Evolutionary conservation across 768 basidiomycete genomes (phyloP).

Genomic region (Boletus sp.): DNA sequence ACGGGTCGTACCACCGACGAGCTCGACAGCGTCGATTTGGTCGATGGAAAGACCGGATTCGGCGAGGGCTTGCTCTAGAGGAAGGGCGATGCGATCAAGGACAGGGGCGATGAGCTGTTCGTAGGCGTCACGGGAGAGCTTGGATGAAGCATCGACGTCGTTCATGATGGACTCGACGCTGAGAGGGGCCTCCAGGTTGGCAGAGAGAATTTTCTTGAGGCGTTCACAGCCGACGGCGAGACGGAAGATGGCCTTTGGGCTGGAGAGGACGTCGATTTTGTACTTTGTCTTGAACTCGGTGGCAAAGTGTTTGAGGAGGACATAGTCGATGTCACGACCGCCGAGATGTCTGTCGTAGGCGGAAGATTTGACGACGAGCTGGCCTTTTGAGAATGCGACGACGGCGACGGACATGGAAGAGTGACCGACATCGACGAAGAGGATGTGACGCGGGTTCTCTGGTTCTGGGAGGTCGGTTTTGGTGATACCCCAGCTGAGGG

Average conservation of each 20-base stretch:
- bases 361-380: conserved; percentile 79
- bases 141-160: conserved; percentile 89
- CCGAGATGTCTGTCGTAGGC: conserved; percentile 94
- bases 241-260: conserved; percentile 91
- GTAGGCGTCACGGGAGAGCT: conserved; percentile 76
- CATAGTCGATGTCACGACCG: conserved; percentile 94
- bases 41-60: conserved; percentile 81
- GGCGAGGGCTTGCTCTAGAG: conserved; percentile 73
- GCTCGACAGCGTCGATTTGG: conserved; percentile 86
- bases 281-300: conserved; percentile 94
- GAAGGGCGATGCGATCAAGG: conserved; percentile 71
- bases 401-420: conserved; percentile 83
- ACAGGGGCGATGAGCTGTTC: conserved; percentile 74
- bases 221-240: conserved; percentile 85
- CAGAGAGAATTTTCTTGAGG: conserved; percentile 94
- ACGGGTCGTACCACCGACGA: conserved; percentile 91
- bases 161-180: conserved; percentile 96
- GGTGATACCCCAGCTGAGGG: conserved; percentile 98
- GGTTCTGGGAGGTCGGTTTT: conserved; percentile 91
- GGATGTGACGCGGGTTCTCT: conserved; percentile 80
- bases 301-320: conserved; percentile 85
- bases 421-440: conserved; percentile 95
- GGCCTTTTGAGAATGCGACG: conserved; percentile 92
- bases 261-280: conserved; percentile 92
- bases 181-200: conserved; percentile 84